Evolutionary conservation across 768 basidiomycete species (phyloP), one percentile per base, ranked within the genome.

Genomic region (Rhodotorula graminis): DNA sequence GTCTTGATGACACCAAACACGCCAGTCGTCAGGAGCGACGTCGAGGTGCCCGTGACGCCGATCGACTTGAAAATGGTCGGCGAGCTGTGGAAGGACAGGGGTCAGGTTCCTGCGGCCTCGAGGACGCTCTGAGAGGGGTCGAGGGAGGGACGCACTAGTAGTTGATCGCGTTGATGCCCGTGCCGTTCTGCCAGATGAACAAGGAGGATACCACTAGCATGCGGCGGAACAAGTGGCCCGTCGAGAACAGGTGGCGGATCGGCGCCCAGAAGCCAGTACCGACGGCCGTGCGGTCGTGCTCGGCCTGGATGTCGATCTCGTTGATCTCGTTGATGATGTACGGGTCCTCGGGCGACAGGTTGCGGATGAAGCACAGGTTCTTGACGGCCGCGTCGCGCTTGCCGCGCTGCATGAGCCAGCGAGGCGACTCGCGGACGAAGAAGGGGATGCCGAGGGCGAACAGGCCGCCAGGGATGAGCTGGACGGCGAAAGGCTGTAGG

Each of bases 1-100:
- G 80, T 79, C 80, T 83, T 82, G 81, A 85, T 83, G 58, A 85
- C 81, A 25, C 85, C 86, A 72, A 84, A 86, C 53, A 86, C 78
- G 12, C 85, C 85, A 59, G 78, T 78, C 11, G 78, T 76, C 46
- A 78, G 55, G 49, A 78, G 77, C 33, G 67, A 61, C 3, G 77
- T 72, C 42, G 16, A 59, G 33, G 71, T 67, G 4, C 78, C 78
- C 12, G 63, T 63, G 56, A 78, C 58, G 4, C 77, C 77, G 73
- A 87, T 83, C 16, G 82, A 82, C 44, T 60, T 61, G 65, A 84
- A 81, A 37, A 86, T 82, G 1, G 84, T 85, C 10, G 84, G 84
- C 11, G 82, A 83, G 77, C 58, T 59, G 40, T 9, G 85, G 75
- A 83, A 84, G 71, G 82, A 9, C 14, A 19, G 18, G 16, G 47